Conservation (phyloP, 805 yeast species). For the Zygosaccharomyces lentus region DNA sequence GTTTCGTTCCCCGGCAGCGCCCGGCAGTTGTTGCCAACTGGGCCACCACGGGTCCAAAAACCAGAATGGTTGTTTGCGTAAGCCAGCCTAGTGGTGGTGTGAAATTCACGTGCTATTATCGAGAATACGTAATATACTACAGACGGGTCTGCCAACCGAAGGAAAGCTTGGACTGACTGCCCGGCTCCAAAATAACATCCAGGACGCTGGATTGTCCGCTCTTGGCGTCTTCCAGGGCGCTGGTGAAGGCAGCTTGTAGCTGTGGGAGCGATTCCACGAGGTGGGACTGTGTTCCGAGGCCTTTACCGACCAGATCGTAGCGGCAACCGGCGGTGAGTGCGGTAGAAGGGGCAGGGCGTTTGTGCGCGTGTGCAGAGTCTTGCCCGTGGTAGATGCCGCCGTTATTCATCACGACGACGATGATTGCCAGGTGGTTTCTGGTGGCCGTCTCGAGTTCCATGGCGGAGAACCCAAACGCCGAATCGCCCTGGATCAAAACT, state of each 20-base stretch:
- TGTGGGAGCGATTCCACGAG: slow-evolving; percentile 42
- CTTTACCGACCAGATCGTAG: slow-evolving; percentile 52
- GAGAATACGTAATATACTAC: not conserved
- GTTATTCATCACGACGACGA: slow-evolving; percentile 66
- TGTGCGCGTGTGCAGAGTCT: slow-evolving; percentile 30
- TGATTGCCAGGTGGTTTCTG: slow-evolving; percentile 48
- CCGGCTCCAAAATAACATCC: slow-evolving; percentile 61
- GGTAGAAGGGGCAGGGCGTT: slow-evolving; percentile 48
- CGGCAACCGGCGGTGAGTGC: slow-evolving; percentile 53
- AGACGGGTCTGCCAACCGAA: slow-evolving; percentile 59
- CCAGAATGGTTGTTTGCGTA: not conserved
- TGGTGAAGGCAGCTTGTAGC: slow-evolving; percentile 34
- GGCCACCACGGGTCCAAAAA: not conserved
- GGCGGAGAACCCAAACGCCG: slow-evolving; percentile 73
- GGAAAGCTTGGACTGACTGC: slow-evolving; percentile 48
- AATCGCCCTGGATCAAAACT: slow-evolving; percentile 66
- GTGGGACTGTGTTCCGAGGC: slow-evolving; percentile 56
- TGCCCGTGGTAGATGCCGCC: slow-evolving; percentile 70
- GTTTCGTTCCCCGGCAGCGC: slow-evolving; percentile 1
- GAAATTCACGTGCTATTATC: not conserved
- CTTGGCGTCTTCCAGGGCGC: slow-evolving; percentile 35
- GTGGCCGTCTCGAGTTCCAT: slow-evolving; percentile 70
- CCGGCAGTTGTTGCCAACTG: not conserved
- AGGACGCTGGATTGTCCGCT: slow-evolving; percentile 43
- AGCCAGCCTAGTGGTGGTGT: not conserved